Evolutionary conservation across 2,329 filamentous ascomycete species (phyloP).

Genomic region (Colletotrichum kahawae): DNA sequence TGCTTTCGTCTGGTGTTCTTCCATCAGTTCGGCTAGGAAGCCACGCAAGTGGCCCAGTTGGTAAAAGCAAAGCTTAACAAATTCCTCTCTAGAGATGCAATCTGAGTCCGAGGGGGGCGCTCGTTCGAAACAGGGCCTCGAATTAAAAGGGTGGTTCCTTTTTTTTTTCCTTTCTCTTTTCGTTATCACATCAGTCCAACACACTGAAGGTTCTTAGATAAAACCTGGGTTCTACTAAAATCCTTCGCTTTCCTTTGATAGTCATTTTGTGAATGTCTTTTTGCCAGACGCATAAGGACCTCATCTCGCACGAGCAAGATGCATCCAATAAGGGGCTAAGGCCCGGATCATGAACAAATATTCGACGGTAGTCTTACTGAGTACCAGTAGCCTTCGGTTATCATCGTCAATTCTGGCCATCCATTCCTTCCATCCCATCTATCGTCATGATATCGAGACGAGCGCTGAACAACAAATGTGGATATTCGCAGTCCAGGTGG

Average conservation of each 20-base stretch:
- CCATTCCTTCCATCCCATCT: not conserved
- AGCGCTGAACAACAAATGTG: not conserved
- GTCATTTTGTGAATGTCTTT: not conserved
- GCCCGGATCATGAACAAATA: not conserved
- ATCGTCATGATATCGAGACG: not conserved
- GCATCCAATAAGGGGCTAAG: not conserved
- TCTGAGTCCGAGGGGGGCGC: not conserved
- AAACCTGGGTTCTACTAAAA: not conserved
- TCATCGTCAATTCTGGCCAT: not conserved
- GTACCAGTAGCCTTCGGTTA: not conserved
- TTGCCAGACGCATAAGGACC: not conserved
- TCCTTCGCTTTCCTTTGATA: not conserved
- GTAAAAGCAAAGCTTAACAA: not conserved
- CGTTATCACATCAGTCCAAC: accelerated
- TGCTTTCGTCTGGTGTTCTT: not conserved
- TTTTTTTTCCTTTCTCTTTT: not conserved
- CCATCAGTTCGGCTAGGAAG: not conserved
- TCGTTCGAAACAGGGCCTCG: not conserved
- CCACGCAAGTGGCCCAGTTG: not conserved
- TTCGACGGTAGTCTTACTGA: not conserved
- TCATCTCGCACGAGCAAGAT: not conserved
- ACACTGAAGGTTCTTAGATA: not conserved
- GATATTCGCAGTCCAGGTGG: not conserved
- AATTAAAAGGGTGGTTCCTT: not conserved
- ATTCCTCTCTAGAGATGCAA: not conserved